Base-by-base conservation (phyloP, 148 eudicot species). In the Vaccinium vitisidaea region DNA sequence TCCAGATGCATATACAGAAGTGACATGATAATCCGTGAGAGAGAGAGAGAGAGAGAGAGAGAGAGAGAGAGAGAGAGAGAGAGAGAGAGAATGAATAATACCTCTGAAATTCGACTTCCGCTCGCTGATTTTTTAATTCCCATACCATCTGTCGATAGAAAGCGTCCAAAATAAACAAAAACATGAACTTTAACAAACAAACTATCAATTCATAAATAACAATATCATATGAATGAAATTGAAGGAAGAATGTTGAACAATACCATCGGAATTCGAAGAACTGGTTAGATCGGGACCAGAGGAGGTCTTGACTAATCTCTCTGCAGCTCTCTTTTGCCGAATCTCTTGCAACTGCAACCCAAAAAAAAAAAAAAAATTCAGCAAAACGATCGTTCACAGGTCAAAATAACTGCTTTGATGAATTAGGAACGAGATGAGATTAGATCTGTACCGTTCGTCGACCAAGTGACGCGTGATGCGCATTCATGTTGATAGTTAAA, bases 321-420 rank as follows among this genome's bases (percentile, higher is more conserved):
- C 98, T 14, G 99, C 98, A 4, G 98, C 98, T 83, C 98, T 92
- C 85, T 93, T 95, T 85, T 92, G 98, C 19, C 98, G 90, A 82
- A 97, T 95, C 83, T 97, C 98, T 87, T 92, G 94, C 86, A 97
- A 82, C 98, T 97, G 79, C 46, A 43, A 25, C 46, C 54, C 8
- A 43, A 21, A 6, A 5, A 65, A 19, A 46, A 19, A 6, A 5
- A 65, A 19, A 2, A 6, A 75, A 75, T 75, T 10, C 6, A 74
- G n/a, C 21, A 74, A 16, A 74, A 6, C 18, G 39, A 36, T 2
- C n/a, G 77, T 7, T 75, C 49, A 3, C 53, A 2, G 18, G 12
- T 46, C 78, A 27, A 75, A 18, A 69, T 9, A 46, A 75, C 53
- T 75, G 78, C 6, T 74, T 36, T 43, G 52, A 74, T 46, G n/a